Evolutionary conservation across 1,284 basidiomycete genomes (phyloP).

Genomic region (Trichosporon inkin): DNA sequence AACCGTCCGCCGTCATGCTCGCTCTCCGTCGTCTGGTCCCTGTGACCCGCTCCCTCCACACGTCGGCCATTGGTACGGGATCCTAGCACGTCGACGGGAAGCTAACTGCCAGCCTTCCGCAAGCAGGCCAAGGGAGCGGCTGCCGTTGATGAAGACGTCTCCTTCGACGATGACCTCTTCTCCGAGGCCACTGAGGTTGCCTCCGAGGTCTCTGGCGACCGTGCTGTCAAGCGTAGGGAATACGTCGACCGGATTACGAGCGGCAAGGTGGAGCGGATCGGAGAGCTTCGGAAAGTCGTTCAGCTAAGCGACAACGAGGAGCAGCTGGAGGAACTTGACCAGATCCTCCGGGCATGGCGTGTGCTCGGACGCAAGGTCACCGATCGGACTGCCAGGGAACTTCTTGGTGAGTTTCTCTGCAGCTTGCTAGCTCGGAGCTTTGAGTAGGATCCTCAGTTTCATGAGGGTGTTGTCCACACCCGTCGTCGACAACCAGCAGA

Average conservation of each 20-base stretch:
- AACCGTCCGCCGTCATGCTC: constrained; percentile 17
- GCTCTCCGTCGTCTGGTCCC: constrained; percentile 20
- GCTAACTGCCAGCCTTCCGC: not conserved
- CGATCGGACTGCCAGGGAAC: constrained; percentile 21
- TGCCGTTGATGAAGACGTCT: constrained; percentile 2
- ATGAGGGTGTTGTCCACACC: not conserved
- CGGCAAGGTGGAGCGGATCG: constrained; percentile 11
- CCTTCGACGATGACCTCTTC: constrained; percentile 15
- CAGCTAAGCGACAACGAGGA: constrained; percentile 19
- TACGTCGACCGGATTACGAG: constrained; percentile 9
- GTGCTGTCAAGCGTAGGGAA: constrained; percentile 12
- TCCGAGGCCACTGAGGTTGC: constrained; percentile 13
- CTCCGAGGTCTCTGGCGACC: not conserved
- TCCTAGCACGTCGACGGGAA: not conserved
- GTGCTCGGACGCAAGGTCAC: constrained; percentile 15
- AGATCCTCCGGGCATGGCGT: constrained; percentile 21
- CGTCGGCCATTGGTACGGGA: constrained; percentile 1
- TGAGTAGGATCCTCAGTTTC: not conserved
- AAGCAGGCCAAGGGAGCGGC: constrained; percentile 15
- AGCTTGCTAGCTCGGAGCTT: too few relatives aligned
- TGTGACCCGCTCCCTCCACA: constrained; percentile 18
- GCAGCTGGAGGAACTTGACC: constrained; percentile 20
- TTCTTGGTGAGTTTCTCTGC: constrained; percentile 19
- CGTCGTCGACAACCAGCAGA: not conserved
- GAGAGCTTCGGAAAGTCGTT: constrained; percentile 24